Conservation (phyloP, 2,329 filamentous ascomycete species). For the Neospermospora avenae region DNA sequence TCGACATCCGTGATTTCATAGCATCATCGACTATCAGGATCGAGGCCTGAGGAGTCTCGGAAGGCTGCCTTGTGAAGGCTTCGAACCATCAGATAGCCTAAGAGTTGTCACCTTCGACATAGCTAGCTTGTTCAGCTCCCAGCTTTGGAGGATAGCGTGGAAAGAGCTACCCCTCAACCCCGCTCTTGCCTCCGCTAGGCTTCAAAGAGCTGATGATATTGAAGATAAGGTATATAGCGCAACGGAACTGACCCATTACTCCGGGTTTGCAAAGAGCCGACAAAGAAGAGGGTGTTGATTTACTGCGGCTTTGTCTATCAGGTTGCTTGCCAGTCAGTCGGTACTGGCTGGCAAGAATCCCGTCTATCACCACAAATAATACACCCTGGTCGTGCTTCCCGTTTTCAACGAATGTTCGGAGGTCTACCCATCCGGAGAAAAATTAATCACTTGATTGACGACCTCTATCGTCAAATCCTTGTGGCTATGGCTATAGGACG, state of each 20-base stretch:
- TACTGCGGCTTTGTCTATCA: neutral
- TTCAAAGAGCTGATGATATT: neutral
- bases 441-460: neutral
- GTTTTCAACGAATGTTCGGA: neutral
- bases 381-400: neutral
- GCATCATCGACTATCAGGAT: neutral
- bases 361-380: neutral
- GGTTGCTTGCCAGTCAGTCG: neutral
- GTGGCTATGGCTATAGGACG: neutral
- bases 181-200: neutral
- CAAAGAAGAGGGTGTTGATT: neutral
- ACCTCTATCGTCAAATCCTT: neutral
- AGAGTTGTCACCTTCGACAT: neutral
- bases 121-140: neutral
- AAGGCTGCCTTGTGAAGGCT: neutral
- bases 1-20: neutral
- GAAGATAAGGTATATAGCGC: neutral
- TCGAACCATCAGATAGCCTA: neutral
- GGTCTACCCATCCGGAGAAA: neutral
- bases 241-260: neutral
- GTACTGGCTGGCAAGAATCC: neutral
- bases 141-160: neutral
- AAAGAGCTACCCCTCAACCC: neutral
- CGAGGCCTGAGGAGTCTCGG: neutral
- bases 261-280: conserved; percentile 1